Evolutionary conservation across 352 stramenopile genomes (phyloP), one percentile per base, ranked within the genome.

Genomic region (Nothophytophthora sp.): DNA sequence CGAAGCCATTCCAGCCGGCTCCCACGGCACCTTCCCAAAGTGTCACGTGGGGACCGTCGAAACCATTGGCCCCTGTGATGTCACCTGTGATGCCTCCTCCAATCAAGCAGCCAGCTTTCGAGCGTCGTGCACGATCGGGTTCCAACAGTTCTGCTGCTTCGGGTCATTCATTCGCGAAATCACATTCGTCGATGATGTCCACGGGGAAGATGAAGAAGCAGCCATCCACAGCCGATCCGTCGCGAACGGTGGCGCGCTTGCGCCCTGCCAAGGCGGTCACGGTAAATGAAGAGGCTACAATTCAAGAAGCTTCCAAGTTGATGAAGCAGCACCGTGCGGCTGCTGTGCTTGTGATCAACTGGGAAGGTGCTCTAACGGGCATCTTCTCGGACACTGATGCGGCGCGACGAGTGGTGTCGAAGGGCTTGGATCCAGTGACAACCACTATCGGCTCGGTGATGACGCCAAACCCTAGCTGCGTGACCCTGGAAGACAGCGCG

Each of bases 371-470:
- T 0, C 70, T 99, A 16, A 81, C 82, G 42, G 96, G 96, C 35
- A 99, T 99, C 50, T 88, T 98, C 34, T 98, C 96, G 10, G 96
- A 99, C 39, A 96, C 86, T 0, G 86, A 96, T 40, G 83, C 82
- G 12, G 86, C 86, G 13, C 81, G 79, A 18, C 84, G 85, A 22
- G 86, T 96, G 6, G 71, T 96, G 3, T 84, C 82, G 1, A 86
- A 91, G 52, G 73, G 75, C 6, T 25, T 96, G 11, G 75, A 94
- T 47, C 70, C 86, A 6, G 63, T 73, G 24, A 73, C 63, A 45
- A 91, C 86, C 5, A 49, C 63, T n/a, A 75, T 96, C 24, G 70
- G 71, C 2, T 76, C 76, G 1, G 85, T 96, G 11, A 96, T 96
- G 86, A 96, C 86, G 0, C 82, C 77, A 12, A 82, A 92, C 35